Conservation (phyloP, 805 yeast genomes). For the Ogataea nitratoaversa region DNA sequence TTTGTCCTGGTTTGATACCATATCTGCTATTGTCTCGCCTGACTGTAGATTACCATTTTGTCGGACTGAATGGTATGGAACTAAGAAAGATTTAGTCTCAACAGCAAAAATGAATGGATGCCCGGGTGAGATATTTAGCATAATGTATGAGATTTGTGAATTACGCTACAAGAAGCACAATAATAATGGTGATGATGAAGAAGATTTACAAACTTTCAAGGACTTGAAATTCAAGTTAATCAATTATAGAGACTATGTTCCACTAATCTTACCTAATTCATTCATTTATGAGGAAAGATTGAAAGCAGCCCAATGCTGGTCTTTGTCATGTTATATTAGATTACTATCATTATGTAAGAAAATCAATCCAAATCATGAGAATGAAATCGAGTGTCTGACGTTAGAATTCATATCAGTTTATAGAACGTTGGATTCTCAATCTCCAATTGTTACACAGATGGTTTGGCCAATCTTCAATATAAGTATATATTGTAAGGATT, state of each 20-base stretch:
- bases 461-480: conserved; percentile 58
- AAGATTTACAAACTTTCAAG: conserved; percentile 15
- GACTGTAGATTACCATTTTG: conserved; percentile 54
- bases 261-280: conserved; percentile 21
- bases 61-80: conserved; percentile 50
- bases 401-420: conserved; percentile 47
- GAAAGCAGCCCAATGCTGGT: conserved; percentile 56
- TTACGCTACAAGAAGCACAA: conserved; percentile 22
- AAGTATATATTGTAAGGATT: conserved; percentile 39
- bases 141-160: conserved; percentile 41
- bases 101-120: conserved; percentile 56
- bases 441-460: conserved; percentile 55
- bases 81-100: conserved; percentile 37
- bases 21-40: conserved; percentile 51
- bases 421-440: conserved; percentile 38
- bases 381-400: conserved; percentile 30
- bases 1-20: conserved; percentile 59
- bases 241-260: conserved; percentile 46
- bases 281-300: conserved; percentile 37
- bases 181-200: conserved; percentile 1
- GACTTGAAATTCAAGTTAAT: conserved; percentile 34
- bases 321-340: conserved; percentile 35
- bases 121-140: conserved; percentile 52
- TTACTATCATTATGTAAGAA: conserved; percentile 21
- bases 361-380: conserved; percentile 15